These are phyloP conservation scores for Antrodiella citrinella DNA, from an alignment of 768 basidiomycete genomes.

Conservation along the genomic window DNA sequence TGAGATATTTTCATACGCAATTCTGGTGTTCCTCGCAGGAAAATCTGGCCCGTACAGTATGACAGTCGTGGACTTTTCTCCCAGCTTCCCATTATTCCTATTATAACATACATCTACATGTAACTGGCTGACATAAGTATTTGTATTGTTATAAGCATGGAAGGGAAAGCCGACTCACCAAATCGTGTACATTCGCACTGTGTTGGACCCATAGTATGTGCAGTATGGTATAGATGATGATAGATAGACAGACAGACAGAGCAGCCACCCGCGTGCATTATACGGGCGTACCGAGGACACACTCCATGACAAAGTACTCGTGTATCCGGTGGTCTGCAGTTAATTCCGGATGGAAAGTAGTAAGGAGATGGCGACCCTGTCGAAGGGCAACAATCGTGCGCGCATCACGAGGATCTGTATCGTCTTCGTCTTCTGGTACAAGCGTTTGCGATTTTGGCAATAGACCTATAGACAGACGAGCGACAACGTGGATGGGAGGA, in stretches of 20 bases:
- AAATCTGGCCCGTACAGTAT: no score
- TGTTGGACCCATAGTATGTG: no score
- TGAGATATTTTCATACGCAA: no score
- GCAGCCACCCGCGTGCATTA: background rate
- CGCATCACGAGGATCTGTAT: slow-evolving; percentile 44
- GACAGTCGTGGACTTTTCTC: no score
- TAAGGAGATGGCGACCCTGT: slow-evolving; percentile 78
- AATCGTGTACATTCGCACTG: no score
- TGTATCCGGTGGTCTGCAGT: slow-evolving; percentile 84
- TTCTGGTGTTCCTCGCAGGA: no score
- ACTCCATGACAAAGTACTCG: slow-evolving; percentile 79
- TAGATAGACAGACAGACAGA: background rate
- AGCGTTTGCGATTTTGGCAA: slow-evolving; percentile 32
- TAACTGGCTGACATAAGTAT: background rate
- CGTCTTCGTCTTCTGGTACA: slow-evolving; percentile 32
- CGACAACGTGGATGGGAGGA: slow-evolving; percentile 61
- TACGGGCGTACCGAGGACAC: slow-evolving; percentile 34
- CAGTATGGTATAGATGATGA: no score
- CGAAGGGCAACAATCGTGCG: slow-evolving; percentile 75
- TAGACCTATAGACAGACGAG: slow-evolving; percentile 51
- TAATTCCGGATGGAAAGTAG: slow-evolving; percentile 92
- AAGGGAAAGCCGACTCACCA: no score
- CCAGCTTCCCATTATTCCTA: background rate
- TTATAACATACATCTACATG: background rate
- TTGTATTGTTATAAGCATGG: no score